Conservation (phyloP, 441 rosid species). For the Brassica balearica region DNA sequence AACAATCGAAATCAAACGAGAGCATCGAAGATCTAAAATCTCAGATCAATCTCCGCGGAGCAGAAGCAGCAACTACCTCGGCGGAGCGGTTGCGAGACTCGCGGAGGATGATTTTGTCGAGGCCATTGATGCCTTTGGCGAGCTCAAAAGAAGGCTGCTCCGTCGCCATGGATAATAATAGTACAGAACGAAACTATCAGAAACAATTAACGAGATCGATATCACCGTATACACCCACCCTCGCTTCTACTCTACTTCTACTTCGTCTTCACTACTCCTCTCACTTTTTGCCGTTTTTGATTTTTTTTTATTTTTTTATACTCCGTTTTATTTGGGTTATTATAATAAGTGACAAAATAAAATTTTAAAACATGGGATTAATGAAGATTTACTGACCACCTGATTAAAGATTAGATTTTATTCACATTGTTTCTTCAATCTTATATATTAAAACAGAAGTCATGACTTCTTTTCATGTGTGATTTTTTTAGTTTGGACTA, state of each 20-base stretch:
- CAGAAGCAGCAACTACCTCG: conserved; percentile 53
- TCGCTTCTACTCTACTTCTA: conserved; percentile 33
- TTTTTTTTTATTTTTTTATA: not conserved
- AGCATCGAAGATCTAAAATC: conserved; percentile 31
- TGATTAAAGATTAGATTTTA: conserved; percentile 35
- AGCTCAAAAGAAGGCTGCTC: conserved; percentile 53
- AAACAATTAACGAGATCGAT: conserved; percentile 5
- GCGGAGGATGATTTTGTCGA: conserved; percentile 73
- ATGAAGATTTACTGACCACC: conserved; percentile 8
- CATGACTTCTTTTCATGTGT: too few relatives aligned
- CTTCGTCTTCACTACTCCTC: conserved; percentile 11
- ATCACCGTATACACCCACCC: not conserved
- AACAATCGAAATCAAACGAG: conserved; percentile 15
- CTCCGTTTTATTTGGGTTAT: not conserved
- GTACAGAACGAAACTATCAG: conserved; percentile 18
- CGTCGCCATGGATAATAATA: conserved; percentile 44
- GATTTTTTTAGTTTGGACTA: too few relatives aligned
- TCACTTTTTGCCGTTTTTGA: not conserved
- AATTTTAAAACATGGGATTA: not conserved
- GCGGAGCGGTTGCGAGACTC: conserved; percentile 71
- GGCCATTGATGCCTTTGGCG: conserved; percentile 67
- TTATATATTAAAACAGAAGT: too few relatives aligned
- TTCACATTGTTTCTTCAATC: conserved; percentile 45
- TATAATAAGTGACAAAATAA: not conserved
- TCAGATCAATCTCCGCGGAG: conserved; percentile 2